phyloP scores from a whole-genome alignment of 2,329 filamentous ascomycete species.

The Diplocarpon mali region DNA sequence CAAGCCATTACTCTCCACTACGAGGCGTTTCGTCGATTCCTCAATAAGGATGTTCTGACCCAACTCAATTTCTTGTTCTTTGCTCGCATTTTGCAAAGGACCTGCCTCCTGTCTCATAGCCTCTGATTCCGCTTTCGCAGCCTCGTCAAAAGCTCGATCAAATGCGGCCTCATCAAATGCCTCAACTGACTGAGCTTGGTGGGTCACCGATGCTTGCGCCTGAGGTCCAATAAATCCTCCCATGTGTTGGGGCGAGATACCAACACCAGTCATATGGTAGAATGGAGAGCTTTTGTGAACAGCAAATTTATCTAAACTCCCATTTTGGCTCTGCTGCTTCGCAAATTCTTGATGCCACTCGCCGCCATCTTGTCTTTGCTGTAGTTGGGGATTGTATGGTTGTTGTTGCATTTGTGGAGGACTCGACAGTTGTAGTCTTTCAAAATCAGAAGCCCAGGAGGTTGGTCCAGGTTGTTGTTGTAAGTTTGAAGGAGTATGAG shows the following conservation, averaged over 20 bases:
- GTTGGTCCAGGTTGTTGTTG: slow-evolving; percentile 14
- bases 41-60: slow-evolving; percentile 15
- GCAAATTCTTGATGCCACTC: slow-evolving; percentile 51
- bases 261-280: slow-evolving; percentile 12
- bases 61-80: slow-evolving; percentile 12
- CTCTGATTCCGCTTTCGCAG: slow-evolving; percentile 16
- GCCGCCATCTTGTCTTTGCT: slow-evolving; percentile 15
- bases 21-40: slow-evolving; percentile 21
- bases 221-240: slow-evolving; percentile 11
- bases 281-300: slow-evolving; percentile 6
- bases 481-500: slow-evolving; percentile 10
- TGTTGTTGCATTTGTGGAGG: slow-evolving; percentile 27
- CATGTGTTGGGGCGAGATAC: slow-evolving; percentile 9
- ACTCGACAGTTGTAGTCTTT: slow-evolving; percentile 33
- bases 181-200: slow-evolving; percentile 28
- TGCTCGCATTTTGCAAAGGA: background rate
- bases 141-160: slow-evolving; percentile 36
- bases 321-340: slow-evolving; percentile 23
- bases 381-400: slow-evolving; percentile 10
- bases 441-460: slow-evolving; percentile 34
- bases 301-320: slow-evolving; percentile 13
- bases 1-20: slow-evolving; percentile 6
- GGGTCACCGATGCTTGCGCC: slow-evolving; percentile 6
- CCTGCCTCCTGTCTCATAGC: too few relatives aligned
- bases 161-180: slow-evolving; percentile 44